Base-by-base conservation (phyloP, 148 eudicot genomes). In the Vaccinium darrowii region DNA sequence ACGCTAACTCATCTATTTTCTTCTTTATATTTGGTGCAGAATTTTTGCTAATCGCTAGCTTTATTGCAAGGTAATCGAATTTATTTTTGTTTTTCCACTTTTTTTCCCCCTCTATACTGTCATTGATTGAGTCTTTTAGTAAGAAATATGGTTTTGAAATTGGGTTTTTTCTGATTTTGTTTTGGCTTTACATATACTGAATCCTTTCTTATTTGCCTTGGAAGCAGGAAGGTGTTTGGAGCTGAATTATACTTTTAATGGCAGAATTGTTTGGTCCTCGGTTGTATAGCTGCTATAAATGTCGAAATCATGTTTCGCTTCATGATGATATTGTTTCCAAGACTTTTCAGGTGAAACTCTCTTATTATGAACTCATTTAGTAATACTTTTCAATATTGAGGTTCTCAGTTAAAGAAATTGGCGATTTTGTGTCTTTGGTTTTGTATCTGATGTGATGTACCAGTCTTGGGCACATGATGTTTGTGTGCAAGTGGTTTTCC, bases 201-300 rank as follows among this genome's bases (percentile, higher is more conserved):
- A n/a, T 80, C 80, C 47, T 11, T 54, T 52, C 36, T 19, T 62
- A 12, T 27, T 23, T 23, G 76, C 36, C 51, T 12, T 82, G 52
- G 47, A 50, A 49, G 49, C 30, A 81, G 87, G 47, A 36, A 76
- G n/a, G 75, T 63, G 67, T 49, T 82, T 52, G 60, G 76, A 60
- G 71, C 77, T 50, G 84, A 82, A 33, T 51, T 76, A 2, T 16
- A 21, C 18, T 5, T 73, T 86, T 65, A 76, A 91, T 91, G 93
- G 93, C 88, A 62, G 88, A 87, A 83, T 78, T 87, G 86, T 63
- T 83, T 36, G 88, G 88, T 13, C 91, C 90, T 50, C 86, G 93
- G 51, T 83, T 91, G 50, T 91, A 91, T 84, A 87, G 89, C 81
- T 91, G 93, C 80, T 89, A 82, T 80, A 89, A 89, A 77, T 91